These are phyloP conservation scores for Rhizoclosmatium sp. DNA, from an alignment of 192 early-diverging fungal genomes.

Conservation along the genomic window DNA sequence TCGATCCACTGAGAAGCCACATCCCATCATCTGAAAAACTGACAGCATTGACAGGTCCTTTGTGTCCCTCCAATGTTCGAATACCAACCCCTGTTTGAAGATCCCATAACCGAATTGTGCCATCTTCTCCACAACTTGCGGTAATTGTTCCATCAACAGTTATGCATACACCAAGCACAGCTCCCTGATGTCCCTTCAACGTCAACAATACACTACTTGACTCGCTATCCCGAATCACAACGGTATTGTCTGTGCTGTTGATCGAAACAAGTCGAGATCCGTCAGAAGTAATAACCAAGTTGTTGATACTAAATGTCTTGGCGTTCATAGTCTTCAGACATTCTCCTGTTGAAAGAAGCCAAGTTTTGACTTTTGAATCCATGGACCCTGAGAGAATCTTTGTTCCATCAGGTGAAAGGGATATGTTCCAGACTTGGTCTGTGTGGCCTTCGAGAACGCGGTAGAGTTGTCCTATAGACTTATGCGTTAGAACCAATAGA, in stretches of 20 bases:
- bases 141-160: conserved; percentile 22
- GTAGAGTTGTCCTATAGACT: conserved; percentile 11
- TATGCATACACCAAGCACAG: conserved; percentile 5
- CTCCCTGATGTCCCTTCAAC: conserved; percentile 12
- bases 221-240: conserved; percentile 14
- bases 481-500: background rate
- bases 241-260: background rate
- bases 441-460: conserved; percentile 28
- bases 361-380: conserved; percentile 5
- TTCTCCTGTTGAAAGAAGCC: background rate
- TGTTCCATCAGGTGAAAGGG: background rate
- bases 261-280: conserved; percentile 20
- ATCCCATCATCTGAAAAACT: conserved; percentile 20
- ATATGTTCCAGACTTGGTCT: conserved; percentile 37
- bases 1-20: conserved; percentile 24
- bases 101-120: conserved; percentile 35
- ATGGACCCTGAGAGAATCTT: conserved; percentile 4
- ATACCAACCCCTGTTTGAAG: conserved; percentile 24
- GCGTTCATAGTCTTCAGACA: conserved; percentile 24
- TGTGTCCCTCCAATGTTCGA: conserved; percentile 42
- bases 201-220: background rate
- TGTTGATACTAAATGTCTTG: conserved; percentile 30
- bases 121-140: conserved; percentile 31
- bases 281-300: conserved; percentile 14
- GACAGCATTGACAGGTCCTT: conserved; percentile 23